These are phyloP conservation scores for Fraxinus greggii DNA, from an alignment of 305 asterid species.

Conservation along the genomic window DNA sequence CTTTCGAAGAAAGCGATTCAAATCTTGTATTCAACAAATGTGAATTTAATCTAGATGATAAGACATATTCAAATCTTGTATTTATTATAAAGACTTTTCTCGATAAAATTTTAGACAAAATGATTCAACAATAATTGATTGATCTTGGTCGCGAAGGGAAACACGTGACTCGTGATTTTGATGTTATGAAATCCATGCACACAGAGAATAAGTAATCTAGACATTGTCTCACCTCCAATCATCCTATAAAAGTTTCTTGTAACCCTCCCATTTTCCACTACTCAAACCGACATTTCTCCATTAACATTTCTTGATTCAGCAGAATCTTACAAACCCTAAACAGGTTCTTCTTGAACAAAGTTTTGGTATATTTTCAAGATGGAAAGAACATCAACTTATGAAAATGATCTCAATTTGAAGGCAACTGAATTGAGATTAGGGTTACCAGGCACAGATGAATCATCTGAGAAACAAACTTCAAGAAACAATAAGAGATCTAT, in stretches of 20 bases:
- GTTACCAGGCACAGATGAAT: conserved; percentile 45
- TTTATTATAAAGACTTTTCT: no score
- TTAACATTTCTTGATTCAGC: not conserved
- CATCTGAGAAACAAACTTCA: conserved; percentile 30
- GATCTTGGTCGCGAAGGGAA: not conserved
- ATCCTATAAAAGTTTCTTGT: conserved; percentile 33
- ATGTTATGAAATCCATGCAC: conserved; percentile 52
- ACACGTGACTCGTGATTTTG: conserved; percentile 24
- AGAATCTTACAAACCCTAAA: not conserved
- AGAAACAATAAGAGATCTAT: conserved; percentile 42
- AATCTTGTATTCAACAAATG: not conserved
- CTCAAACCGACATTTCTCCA: conserved; percentile 15
- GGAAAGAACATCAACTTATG: conserved; percentile 32
- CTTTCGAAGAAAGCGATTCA: not conserved
- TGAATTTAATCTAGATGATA: not conserved
- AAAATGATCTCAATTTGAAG: conserved; percentile 45
- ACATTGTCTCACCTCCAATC: conserved; percentile 29
- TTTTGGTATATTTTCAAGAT: conserved; percentile 15
- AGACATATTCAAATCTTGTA: no score
- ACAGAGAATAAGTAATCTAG: conserved; percentile 38
- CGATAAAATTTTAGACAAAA: not conserved
- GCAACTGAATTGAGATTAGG: conserved; percentile 53
- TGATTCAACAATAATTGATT: not conserved
- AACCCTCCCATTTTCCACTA: conserved; percentile 18
- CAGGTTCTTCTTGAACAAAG: not conserved